Percentiles rank a stretch among this genome's conserved stretches.
Evolutionary conservation across 2,329 filamentous ascomycete species (phyloP).

Genomic region (Waltergamsia citrina): DNA sequence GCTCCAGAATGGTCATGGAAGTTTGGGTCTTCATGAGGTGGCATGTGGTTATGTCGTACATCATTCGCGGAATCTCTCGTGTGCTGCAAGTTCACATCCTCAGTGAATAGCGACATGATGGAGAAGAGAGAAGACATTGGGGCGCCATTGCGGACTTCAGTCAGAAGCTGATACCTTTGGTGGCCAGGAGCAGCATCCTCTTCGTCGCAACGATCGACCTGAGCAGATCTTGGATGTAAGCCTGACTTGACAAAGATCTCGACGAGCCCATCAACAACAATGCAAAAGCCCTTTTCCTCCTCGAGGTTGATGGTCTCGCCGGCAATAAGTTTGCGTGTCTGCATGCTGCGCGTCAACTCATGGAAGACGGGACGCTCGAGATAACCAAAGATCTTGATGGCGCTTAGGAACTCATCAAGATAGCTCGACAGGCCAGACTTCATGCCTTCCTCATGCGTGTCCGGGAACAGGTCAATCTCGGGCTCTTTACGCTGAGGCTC

Average conservation of each 20-base stretch:
- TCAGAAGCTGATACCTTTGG: slow-evolving; percentile 88
- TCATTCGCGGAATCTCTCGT: slow-evolving; percentile 36
- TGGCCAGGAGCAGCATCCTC: slow-evolving; percentile 59
- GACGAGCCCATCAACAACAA: slow-evolving; percentile 92
- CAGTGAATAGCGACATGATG: slow-evolving; percentile 92
- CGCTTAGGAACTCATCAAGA: slow-evolving; percentile 92
- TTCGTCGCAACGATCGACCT: slow-evolving; percentile 34
- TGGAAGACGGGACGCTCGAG: slow-evolving; percentile 95
- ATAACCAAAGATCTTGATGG: slow-evolving; percentile 98
- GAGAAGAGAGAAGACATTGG: slow-evolving; percentile 98
- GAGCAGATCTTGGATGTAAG: slow-evolving; percentile 30
- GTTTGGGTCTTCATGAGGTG: not conserved
- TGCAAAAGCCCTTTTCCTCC: slow-evolving; percentile 95
- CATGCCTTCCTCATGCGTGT: slow-evolving; percentile 78
- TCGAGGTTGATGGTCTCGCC: slow-evolving; percentile 92
- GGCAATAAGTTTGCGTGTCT: slow-evolving; percentile 90
- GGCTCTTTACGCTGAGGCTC: slow-evolving; percentile 95
- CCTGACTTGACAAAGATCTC: slow-evolving; percentile 97
- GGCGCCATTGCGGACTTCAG: slow-evolving; percentile 94
- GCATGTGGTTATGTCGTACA: slow-evolving; percentile 4
- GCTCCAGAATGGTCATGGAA: not conserved
- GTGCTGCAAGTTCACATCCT: slow-evolving; percentile 77
- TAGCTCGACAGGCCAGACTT: slow-evolving; percentile 95
- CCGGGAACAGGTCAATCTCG: slow-evolving; percentile 88
- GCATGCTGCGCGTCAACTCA: slow-evolving; percentile 95